Evolutionary conservation across 2,329 filamentous ascomycete species (phyloP), one percentile per base, ranked within the genome.

Genomic region (Arthrocladium fulminans): DNA sequence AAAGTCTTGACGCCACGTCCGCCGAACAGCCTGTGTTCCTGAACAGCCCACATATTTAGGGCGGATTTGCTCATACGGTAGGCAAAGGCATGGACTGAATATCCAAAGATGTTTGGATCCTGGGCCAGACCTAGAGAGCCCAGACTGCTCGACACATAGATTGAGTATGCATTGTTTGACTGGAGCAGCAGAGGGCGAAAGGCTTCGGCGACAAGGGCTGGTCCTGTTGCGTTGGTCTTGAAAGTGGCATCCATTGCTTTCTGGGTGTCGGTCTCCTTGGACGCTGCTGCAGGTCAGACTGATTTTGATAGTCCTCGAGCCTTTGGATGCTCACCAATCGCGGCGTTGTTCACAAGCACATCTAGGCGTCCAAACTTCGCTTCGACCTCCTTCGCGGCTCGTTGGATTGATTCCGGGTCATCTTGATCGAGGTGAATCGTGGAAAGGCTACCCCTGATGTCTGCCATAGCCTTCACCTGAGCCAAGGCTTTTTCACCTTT

Each of bases 211-310:
- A 49, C 24, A 9, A 53, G 37, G 32, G 64, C 53, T 0, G 58
- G 60, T 0, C 75, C 75, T 41, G 68, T 72, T 23, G 77, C 57
- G 50, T 79, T 79, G 47, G 76, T 68, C 30, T 75, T 70, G 59
- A 67, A 73, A 24, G 67, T 66, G 19, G 55, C 57, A 67, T 68
- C 67, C 1, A 62, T 59, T 2, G 60, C 49, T 15, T 60, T 57
- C 3, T 49, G 51, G 20, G 64, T 61, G 6, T 57, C 53, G 1
- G 65, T 37, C 0, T 59, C 59, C 9, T 27, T 43, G 47, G 50
- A 53, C 22, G 37, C 40, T 25, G 51, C 53, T 22, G 51, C 47
- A 27, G 48, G 49, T 29, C 12, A 64, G 46, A 23, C 54, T 51
- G 1, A 64, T 61, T 40, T 63, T 63, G 1, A 41, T 39, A 15